Conservation (phyloP, 2,329 filamentous ascomycete species). For the Paecilomyces fulvus region DNA sequence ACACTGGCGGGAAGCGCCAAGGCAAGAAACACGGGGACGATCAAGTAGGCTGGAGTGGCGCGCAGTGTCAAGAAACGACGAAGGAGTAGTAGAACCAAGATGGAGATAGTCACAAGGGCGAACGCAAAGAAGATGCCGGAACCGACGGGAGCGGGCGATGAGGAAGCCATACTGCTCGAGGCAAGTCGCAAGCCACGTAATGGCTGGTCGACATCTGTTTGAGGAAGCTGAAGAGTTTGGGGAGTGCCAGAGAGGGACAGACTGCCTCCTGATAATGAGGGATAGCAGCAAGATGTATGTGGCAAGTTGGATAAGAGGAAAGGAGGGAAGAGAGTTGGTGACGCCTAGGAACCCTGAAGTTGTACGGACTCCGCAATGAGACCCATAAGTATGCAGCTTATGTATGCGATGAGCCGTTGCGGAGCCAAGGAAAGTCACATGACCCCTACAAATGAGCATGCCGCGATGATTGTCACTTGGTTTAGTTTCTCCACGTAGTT, state of each 20-base stretch:
- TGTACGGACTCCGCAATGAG: not conserved
- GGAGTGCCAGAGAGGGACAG: not conserved
- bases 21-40: conserved; percentile 91
- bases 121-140: conserved; percentile 71
- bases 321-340: not conserved
- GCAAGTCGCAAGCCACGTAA: not conserved
- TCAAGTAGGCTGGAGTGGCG: conserved; percentile 79
- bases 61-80: conserved; percentile 87
- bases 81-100: conserved; percentile 72
- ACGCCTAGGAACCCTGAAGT: not conserved
- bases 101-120: conserved; percentile 64
- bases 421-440: not conserved
- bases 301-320: not conserved
- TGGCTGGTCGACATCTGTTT: not conserved
- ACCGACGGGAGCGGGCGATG: conserved; percentile 51
- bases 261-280: not conserved
- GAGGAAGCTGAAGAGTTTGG: not conserved
- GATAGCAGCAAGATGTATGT: not conserved
- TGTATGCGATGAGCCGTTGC: not conserved
- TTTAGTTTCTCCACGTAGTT: too few relatives aligned
- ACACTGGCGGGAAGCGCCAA: conserved; percentile 86
- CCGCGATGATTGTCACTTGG: too few relatives aligned
- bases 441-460: not conserved
- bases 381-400: not conserved
- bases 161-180: conserved; percentile 10